Base-by-base conservation (phyloP, 495 filamentous ascomycete species). In the Clohesyomyces aquaticus region DNA sequence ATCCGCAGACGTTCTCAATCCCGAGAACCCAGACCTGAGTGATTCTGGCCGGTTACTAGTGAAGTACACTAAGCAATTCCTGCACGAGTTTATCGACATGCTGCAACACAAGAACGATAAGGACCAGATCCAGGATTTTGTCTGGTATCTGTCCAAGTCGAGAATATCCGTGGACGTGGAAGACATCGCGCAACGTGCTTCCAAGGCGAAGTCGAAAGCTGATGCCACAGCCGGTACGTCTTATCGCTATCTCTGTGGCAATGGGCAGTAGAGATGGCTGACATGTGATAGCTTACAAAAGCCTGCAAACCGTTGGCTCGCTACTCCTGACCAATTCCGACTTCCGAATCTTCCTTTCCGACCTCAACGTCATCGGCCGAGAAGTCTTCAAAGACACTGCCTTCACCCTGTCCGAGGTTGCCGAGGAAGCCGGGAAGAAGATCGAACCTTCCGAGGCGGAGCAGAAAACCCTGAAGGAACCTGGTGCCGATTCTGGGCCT, bases 311-410 rank as follows among this genome's bases (percentile, higher is more conserved):
- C 0, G 87, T 98, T 8, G 89, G 90, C 10, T 87, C 84, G 50
- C 80, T 98, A 6, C 83, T 96, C 0, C 77, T 98, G 22, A 91
- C 88, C 16, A 98, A 98, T 72, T 84, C 88, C 2, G 92, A 96
- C 68, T 96, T 98, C 73, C 85, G 93, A 19, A 76, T 91, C 16
- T 93, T 98, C 67, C 81, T 96, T 26, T 82, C 86, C n/a, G 93
- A 98, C 69, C 75, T 96, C 27, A 85, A 85, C 42, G 83, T 86
- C 0, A 82, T 98, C 58, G 88, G 86, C 11, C 85, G 90, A 9
- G 89, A 96, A 72, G 86, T 98, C 25, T 93, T 98, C 70, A 84
- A 84, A 59, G 93, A 96, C 66, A 92, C 93, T 1, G 90, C 91
- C 0, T 87, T 90, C 48, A 87, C 87, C 0, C 70, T 94, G 10